These are phyloP conservation scores for Beauveria sp. DNA, from an alignment of 2,329 filamentous ascomycete genomes.

Conservation along the genomic window DNA sequence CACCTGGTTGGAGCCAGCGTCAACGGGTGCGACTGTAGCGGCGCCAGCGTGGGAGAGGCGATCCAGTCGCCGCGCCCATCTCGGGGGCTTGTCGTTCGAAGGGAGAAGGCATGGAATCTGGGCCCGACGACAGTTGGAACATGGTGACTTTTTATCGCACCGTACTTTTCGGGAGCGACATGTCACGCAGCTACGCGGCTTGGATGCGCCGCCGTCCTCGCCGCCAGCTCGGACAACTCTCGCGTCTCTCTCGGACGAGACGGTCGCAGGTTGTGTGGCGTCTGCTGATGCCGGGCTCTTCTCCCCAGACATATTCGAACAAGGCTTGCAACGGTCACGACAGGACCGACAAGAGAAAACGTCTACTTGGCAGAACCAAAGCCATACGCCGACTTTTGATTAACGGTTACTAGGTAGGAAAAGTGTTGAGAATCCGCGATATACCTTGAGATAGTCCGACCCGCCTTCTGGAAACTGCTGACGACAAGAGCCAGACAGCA, in stretches of 20 bases:
- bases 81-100: constrained; percentile 39
- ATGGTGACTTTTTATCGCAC: constrained; percentile 49
- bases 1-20: constrained; percentile 28
- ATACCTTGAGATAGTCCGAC: background rate
- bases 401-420: too few species aligned
- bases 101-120: constrained; percentile 45
- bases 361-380: background rate
- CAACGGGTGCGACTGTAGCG: constrained; percentile 25
- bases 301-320: background rate
- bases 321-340: background rate
- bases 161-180: constrained; percentile 49
- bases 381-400: background rate
- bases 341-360: background rate
- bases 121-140: constrained; percentile 47
- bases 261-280: background rate
- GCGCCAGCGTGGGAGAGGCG: constrained; percentile 25
- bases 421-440: background rate
- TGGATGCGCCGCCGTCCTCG: constrained; percentile 12
- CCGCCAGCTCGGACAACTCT: background rate
- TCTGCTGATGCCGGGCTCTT: background rate
- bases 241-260: constrained; percentile 16
- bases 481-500: background rate
- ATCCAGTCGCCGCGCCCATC: constrained; percentile 46
- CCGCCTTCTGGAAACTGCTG: background rate
- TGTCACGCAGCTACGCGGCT: constrained; percentile 40